Evolutionary conservation across 129 eudicot species (phyloP).

Genomic region (Smallanthus sonchifolius): DNA sequence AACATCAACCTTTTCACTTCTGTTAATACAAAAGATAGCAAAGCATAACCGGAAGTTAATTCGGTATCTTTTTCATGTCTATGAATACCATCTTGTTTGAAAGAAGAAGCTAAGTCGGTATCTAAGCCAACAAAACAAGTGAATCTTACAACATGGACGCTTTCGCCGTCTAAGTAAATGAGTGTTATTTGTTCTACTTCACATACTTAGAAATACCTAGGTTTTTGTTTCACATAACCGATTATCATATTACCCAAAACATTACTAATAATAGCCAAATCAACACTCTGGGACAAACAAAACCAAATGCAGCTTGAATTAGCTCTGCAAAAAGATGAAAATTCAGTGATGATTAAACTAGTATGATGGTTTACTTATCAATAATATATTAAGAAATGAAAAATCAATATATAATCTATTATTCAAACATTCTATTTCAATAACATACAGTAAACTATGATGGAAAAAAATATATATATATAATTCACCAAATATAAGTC

Average conservation of each 20-base stretch:
- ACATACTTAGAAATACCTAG: neutral
- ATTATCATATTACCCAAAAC: conserved; percentile 8
- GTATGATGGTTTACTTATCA: neutral
- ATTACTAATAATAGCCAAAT: neutral
- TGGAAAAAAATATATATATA: neutral
- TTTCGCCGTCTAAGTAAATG: neutral
- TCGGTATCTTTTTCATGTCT: too few species aligned
- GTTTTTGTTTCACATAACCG: conserved; percentile 3
- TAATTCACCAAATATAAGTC: neutral
- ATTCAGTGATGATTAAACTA: neutral
- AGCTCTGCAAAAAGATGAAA: conserved; percentile 7
- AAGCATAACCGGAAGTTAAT: too few species aligned
- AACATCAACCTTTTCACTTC: too few species aligned
- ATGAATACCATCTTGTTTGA: too few species aligned
- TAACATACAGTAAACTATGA: conserved; percentile 13
- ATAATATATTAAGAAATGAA: neutral
- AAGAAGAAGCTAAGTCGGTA: too few species aligned
- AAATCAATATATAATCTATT: neutral
- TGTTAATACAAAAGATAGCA: too few species aligned
- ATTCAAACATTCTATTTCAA: neutral
- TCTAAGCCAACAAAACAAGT: too few species aligned
- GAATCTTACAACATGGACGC: neutral
- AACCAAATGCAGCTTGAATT: neutral
- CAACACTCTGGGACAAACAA: neutral
- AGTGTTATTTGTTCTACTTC: neutral